These are phyloP conservation scores for Pilasporangium apinafurcum DNA, from an alignment of 352 stramenopile species.

Conservation along the genomic window DNA sequence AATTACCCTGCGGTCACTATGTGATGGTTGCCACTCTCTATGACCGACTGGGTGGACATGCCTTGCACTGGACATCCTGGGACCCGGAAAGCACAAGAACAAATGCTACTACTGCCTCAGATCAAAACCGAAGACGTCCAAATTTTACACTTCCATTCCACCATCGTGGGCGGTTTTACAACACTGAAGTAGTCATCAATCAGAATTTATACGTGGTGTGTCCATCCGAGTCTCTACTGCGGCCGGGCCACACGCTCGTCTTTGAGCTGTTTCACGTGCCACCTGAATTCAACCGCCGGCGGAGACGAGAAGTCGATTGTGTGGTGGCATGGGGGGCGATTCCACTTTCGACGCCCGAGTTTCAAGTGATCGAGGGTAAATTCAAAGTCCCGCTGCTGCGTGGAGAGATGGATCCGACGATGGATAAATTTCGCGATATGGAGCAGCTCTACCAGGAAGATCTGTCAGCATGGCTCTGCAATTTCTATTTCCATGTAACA, in stretches of 20 bases:
- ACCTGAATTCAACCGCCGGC: constrained; percentile 3
- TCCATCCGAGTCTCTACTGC: constrained; percentile 47
- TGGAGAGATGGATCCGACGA: constrained; percentile 76
- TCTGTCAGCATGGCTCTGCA: constrained; percentile 84
- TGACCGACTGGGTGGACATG: constrained; percentile 75
- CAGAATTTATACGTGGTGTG: constrained; percentile 80
- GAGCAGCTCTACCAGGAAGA: constrained; percentile 61
- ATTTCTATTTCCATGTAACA: constrained; percentile 83
- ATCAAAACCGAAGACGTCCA: constrained; percentile 11
- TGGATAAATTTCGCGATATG: constrained; percentile 70
- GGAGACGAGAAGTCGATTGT: constrained; percentile 26
- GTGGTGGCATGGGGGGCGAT: constrained; percentile 85
- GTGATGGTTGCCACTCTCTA: constrained; percentile 82
- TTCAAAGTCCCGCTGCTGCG: constrained; percentile 82
- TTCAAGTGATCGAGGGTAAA: constrained; percentile 58
- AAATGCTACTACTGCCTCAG: not conserved
- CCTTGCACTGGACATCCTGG: constrained; percentile 69
- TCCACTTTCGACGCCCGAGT: constrained; percentile 61
- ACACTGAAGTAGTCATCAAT: constrained; percentile 70
- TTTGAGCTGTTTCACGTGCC: constrained; percentile 45
- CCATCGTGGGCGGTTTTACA: constrained; percentile 81
- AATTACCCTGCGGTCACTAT: constrained; percentile 71
- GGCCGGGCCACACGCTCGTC: constrained; percentile 45
- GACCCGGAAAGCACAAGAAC: constrained; percentile 27
- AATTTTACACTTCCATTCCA: constrained; percentile 70